These are phyloP conservation scores for Paecilomyces dactylethromorphus DNA, from an alignment of 2,329 filamentous ascomycete genomes.

Conservation along the genomic window DNA sequence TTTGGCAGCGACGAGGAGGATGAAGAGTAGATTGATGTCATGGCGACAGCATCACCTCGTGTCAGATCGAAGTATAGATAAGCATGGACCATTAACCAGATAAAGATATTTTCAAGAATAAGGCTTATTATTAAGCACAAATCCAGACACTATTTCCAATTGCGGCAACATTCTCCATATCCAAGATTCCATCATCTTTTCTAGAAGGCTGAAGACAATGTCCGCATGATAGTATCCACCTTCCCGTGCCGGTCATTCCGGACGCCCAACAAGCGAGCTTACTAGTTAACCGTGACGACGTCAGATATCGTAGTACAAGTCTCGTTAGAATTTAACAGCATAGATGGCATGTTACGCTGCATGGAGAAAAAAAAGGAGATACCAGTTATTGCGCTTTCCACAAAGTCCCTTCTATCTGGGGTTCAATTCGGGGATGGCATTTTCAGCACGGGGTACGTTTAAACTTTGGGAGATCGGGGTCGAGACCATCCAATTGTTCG, in stretches of 20 bases:
- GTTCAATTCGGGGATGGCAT: too few relatives aligned
- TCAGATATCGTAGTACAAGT: neutral
- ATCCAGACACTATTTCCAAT: too few relatives aligned
- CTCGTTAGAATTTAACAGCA: too few relatives aligned
- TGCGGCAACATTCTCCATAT: neutral
- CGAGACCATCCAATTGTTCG: too few relatives aligned
- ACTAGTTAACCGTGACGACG: neutral
- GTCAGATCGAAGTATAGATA: neutral
- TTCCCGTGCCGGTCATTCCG: neutral
- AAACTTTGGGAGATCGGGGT: too few relatives aligned
- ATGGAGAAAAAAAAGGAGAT: neutral
- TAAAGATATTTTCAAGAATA: neutral
- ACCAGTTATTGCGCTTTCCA: too few relatives aligned
- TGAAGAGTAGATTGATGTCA: conserved; percentile 20
- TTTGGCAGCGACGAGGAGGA: conserved; percentile 84
- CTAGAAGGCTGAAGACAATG: neutral
- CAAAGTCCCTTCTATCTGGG: too few relatives aligned
- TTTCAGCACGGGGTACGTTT: too few relatives aligned
- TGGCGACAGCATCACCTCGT: neutral
- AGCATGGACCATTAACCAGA: neutral
- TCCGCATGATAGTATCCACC: neutral
- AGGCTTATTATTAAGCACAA: neutral
- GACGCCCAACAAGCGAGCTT: neutral
- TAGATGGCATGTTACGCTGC: too few relatives aligned
- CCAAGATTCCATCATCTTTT: neutral